Conservation (phyloP, 1,139 yeast genomes). For the Blastobotrys petasosporus region DNA sequence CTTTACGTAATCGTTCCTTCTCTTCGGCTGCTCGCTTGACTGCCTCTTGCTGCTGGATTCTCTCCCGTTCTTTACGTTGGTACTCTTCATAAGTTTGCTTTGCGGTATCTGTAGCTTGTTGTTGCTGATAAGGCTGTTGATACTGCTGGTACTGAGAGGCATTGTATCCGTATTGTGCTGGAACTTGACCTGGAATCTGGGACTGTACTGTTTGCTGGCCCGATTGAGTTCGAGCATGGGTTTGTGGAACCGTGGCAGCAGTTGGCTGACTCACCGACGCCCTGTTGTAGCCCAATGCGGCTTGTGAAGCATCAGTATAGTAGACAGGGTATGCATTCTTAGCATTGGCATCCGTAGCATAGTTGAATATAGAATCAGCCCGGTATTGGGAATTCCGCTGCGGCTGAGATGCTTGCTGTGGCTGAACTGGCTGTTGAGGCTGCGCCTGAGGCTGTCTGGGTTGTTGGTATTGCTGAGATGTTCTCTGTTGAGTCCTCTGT, state of each 20-base stretch:
- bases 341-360: too few species aligned
- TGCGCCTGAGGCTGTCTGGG: constrained; percentile 11
- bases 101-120: neutral
- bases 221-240: neutral
- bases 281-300: too few species aligned
- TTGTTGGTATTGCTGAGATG: constrained; percentile 7
- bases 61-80: too few species aligned
- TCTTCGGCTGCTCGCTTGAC: too few species aligned
- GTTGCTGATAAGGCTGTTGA: constrained; percentile 7
- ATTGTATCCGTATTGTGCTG: constrained; percentile 1
- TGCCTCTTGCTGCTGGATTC: too few species aligned
- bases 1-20: too few species aligned
- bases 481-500: constrained; percentile 7
- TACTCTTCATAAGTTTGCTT: too few species aligned
- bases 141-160: constrained; percentile 1
- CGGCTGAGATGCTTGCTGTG: constrained; percentile 9
- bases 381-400: neutral
- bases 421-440: constrained; percentile 10
- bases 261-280: too few species aligned
- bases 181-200: neutral
- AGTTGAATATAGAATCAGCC: too few species aligned
- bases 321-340: too few species aligned
- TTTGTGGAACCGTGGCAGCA: neutral
- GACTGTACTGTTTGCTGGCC: neutral
- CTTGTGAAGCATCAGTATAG: too few species aligned